These are phyloP conservation scores for Fusarium sp. DNA, from an alignment of 2,329 filamentous ascomycete genomes.

Conservation along the genomic window DNA sequence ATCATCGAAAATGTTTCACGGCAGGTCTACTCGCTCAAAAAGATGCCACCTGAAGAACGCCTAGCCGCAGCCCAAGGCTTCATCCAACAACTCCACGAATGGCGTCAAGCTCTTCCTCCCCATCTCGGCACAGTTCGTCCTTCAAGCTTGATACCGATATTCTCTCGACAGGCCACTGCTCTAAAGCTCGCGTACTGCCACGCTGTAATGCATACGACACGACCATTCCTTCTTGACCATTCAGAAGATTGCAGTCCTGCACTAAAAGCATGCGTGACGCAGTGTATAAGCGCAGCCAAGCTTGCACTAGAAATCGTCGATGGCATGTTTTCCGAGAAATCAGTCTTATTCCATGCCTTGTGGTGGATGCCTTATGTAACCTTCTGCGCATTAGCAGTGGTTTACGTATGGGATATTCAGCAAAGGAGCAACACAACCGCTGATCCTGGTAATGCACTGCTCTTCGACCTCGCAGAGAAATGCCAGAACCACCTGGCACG, in stretches of 20 bases:
- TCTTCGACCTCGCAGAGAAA: conserved; percentile 39
- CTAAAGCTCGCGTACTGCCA: conserved; percentile 65
- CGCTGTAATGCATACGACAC: conserved; percentile 65
- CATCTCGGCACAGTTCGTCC: conserved; percentile 57
- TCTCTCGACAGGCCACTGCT: conserved; percentile 61
- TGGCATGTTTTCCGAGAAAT: conserved; percentile 50
- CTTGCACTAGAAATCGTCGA: conserved; percentile 55
- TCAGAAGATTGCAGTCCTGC: conserved; percentile 15
- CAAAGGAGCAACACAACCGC: conserved; percentile 10
- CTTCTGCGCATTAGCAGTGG: conserved; percentile 63
- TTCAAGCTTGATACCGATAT: conserved; percentile 57
- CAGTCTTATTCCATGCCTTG: conserved; percentile 55
- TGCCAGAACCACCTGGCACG: conserved; percentile 22
- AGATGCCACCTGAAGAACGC: conserved; percentile 50
- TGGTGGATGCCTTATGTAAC: conserved; percentile 66
- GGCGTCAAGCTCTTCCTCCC: conserved; percentile 54
- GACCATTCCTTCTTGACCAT: conserved; percentile 61
- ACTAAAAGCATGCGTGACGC: conserved; percentile 45
- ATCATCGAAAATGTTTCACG: conserved; percentile 54
- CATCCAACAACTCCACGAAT: conserved; percentile 52
- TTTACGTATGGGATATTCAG: conserved; percentile 62
- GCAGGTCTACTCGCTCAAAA: conserved; percentile 53
- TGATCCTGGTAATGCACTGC: background rate
- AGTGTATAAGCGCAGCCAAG: conserved; percentile 52
- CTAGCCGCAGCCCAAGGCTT: conserved; percentile 52